phyloP scores from a whole-genome alignment of 2,329 filamentous ascomycete species.

The Lomentospora prolificans region DNA sequence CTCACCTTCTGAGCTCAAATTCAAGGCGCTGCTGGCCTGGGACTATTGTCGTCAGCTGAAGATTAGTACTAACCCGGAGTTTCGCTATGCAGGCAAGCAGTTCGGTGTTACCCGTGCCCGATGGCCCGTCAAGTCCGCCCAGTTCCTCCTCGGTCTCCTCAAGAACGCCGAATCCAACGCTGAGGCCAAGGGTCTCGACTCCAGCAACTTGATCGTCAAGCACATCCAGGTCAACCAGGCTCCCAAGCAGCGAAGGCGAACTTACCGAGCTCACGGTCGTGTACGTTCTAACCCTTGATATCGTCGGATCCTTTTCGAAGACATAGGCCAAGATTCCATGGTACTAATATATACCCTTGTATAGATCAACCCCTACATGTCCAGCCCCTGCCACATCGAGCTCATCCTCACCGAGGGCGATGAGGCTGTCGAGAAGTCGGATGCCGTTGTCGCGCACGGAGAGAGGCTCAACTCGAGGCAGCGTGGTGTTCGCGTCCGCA shows the following conservation, averaged over 20 bases:
- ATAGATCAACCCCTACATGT: slow-evolving; percentile 99
- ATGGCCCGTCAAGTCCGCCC: slow-evolving; percentile 98
- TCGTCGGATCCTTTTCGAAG: background rate
- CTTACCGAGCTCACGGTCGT: slow-evolving; percentile 99
- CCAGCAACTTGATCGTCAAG: slow-evolving; percentile 95
- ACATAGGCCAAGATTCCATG: background rate
- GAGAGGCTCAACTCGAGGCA: slow-evolving; percentile 70
- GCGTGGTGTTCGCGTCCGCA: slow-evolving; percentile 62
- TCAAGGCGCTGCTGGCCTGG: background rate
- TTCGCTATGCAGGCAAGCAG: slow-evolving; percentile 68
- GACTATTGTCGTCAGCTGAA: too few species aligned
- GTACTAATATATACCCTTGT: background rate
- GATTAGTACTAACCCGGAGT: slow-evolving; percentile 1
- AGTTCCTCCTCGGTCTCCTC: slow-evolving; percentile 94
- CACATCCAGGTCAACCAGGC: slow-evolving; percentile 99
- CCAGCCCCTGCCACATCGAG: slow-evolving; percentile 99
- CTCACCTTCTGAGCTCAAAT: background rate
- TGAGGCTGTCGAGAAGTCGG: slow-evolving; percentile 87
- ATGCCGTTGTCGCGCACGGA: slow-evolving; percentile 50
- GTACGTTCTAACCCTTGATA: slow-evolving; percentile 53
- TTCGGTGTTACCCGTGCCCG: slow-evolving; percentile 96
- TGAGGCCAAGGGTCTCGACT: slow-evolving; percentile 95
- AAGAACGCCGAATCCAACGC: slow-evolving; percentile 97
- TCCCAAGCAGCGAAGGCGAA: slow-evolving; percentile 97
- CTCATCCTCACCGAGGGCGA: slow-evolving; percentile 97